phyloP scores from a whole-genome alignment of 2,329 filamentous ascomycete genomes.

The Neonectria magnoliae region DNA sequence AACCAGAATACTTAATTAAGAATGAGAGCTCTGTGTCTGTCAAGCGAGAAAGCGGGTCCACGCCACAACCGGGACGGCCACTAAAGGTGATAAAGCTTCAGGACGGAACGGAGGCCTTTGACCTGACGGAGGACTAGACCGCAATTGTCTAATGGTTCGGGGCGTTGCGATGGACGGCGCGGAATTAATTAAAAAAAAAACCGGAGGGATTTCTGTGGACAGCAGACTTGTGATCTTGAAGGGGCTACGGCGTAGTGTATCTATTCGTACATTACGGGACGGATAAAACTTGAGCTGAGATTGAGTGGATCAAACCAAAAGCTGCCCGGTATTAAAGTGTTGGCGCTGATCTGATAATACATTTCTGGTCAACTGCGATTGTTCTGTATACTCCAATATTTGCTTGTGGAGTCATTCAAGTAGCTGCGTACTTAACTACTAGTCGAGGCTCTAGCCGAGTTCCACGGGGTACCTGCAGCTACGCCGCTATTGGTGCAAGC shows the following conservation, averaged over 20 bases:
- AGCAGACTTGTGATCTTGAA: no score
- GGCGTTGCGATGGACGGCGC: not conserved
- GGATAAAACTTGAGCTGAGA: not conserved
- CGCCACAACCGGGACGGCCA: not conserved
- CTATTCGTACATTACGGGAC: not conserved
- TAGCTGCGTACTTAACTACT: not conserved
- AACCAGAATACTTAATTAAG: not conserved
- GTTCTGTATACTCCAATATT: not conserved
- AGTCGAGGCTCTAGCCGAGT: conserved; percentile 22
- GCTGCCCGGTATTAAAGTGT: not conserved
- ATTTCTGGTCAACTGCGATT: not conserved
- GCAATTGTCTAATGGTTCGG: not conserved
- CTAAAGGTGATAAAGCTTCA: conserved; percentile 28
- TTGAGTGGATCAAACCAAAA: not conserved
- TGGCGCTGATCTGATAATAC: not conserved
- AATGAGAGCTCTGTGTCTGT: not conserved
- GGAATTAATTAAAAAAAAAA: not conserved
- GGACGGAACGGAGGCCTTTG: conserved; percentile 26
- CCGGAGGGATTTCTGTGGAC: not conserved
- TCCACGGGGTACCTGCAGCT: conserved; percentile 34
- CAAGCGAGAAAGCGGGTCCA: conserved; percentile 22
- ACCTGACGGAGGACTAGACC: conserved; percentile 24
- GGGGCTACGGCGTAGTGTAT: no score
- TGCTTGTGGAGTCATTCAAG: conserved; percentile 20
- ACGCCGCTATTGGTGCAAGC: conserved; percentile 33